Evolutionary conservation across 1,284 basidiomycete species (phyloP).

Genomic region (Gomphus bonarii): DNA sequence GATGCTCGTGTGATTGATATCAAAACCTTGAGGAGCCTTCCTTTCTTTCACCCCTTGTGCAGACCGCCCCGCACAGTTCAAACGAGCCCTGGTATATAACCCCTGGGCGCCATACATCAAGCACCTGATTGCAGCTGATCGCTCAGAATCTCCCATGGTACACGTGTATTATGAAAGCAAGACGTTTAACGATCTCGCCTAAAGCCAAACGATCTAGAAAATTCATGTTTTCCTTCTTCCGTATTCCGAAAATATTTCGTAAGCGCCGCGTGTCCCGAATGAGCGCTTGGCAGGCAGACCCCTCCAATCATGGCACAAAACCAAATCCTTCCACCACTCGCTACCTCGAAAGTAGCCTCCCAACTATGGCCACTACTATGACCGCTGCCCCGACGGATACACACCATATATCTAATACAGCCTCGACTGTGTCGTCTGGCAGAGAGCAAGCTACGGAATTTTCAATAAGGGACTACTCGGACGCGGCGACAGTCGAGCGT

Average conservation of each 20-base stretch:
- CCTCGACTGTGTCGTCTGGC: not conserved
- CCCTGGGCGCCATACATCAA: not conserved
- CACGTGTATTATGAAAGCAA: not conserved
- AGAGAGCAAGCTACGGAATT: not conserved
- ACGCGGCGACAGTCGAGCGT: constrained; percentile 27
- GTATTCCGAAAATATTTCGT: constrained; percentile 1
- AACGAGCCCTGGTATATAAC: not conserved
- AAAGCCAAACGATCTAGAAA: not conserved
- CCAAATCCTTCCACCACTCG: not conserved
- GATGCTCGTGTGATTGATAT: not conserved
- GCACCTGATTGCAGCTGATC: too few relatives aligned
- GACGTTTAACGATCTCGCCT: not conserved
- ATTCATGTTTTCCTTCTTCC: not conserved
- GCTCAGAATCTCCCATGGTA: not conserved
- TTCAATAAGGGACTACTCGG: too few relatives aligned
- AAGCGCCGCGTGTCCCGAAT: constrained; percentile 11
- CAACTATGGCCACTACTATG: constrained; percentile 1
- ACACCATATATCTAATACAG: not conserved
- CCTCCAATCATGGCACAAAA: constrained; percentile 11
- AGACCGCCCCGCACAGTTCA: not conserved
- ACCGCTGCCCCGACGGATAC: not conserved
- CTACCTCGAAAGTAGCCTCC: not conserved
- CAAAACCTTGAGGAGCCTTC: not conserved
- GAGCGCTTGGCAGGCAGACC: constrained; percentile 2
- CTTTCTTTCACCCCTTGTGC: not conserved